Evolutionary conservation across 768 basidiomycete genomes (phyloP).

Genomic region (Amanita pallidorosea): DNA sequence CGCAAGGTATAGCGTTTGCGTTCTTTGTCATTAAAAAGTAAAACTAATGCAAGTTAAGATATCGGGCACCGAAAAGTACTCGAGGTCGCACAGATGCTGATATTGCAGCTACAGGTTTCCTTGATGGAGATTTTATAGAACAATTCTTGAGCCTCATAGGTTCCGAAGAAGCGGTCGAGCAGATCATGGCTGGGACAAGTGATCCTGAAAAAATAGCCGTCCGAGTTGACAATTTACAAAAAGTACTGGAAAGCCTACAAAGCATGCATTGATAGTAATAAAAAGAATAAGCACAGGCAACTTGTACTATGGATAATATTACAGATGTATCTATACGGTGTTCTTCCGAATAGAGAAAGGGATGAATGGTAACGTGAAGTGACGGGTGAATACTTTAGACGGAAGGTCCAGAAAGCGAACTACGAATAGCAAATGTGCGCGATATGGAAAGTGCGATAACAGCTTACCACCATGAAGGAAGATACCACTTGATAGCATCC

Average conservation of each 20-base stretch:
- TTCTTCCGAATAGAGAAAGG: neutral
- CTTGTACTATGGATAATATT: slow-evolving; percentile 3
- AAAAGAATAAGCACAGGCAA: slow-evolving; percentile 1
- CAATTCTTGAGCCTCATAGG: slow-evolving; percentile 36
- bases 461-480: slow-evolving; percentile 16
- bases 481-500: slow-evolving; percentile 30
- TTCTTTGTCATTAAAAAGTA: neutral
- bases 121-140: slow-evolving; percentile 85
- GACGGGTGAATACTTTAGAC: neutral
- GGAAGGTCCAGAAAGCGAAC: neutral
- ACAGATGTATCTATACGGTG: neutral
- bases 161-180: slow-evolving; percentile 30
- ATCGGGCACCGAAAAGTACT: slow-evolving; percentile 40
- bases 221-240: slow-evolving; percentile 30
- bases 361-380: neutral
- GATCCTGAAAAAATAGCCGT: slow-evolving; percentile 47
- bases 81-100: slow-evolving; percentile 50
- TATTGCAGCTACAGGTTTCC: slow-evolving; percentile 55
- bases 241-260: slow-evolving; percentile 39
- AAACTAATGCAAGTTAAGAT: neutral
- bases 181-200: slow-evolving; percentile 45
- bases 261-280: slow-evolving; percentile 37
- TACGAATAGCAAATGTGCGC: neutral
- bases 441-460: neutral
- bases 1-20: slow-evolving; percentile 34